phyloP scores from a whole-genome alignment of 2,329 filamentous ascomycete genomes.

The Penicillium occitanis region DNA sequence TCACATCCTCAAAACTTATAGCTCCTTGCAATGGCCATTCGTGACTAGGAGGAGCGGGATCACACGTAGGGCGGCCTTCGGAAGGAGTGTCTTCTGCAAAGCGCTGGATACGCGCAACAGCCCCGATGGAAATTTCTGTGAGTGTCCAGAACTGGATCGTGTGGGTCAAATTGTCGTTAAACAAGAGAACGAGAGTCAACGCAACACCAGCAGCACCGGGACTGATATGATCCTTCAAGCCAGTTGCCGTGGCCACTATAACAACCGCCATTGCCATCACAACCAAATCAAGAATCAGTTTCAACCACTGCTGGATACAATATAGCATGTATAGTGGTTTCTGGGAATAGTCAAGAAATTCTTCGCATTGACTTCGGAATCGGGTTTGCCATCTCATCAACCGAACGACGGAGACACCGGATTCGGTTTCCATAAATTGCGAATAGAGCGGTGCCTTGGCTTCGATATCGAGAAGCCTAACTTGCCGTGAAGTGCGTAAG shows the following conservation, averaged over 20 bases:
- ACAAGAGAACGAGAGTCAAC: conserved; percentile 54
- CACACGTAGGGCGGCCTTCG: neutral
- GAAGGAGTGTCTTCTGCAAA: conserved; percentile 48
- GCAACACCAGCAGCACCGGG: conserved; percentile 54
- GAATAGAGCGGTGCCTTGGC: conserved; percentile 60
- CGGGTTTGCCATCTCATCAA: conserved; percentile 54
- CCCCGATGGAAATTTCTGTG: conserved; percentile 59
- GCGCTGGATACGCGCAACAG: conserved; percentile 54
- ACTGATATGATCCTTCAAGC: conserved; percentile 42
- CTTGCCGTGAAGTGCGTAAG: conserved; percentile 59
- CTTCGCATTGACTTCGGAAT: conserved; percentile 47
- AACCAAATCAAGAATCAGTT: conserved; percentile 51
- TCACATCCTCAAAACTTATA: neutral
- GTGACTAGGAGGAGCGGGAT: neutral
- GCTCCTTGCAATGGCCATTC: neutral
- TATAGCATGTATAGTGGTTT: conserved; percentile 58
- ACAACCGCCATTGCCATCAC: conserved; percentile 51
- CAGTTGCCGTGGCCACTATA: conserved; percentile 52
- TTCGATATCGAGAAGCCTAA: conserved; percentile 62
- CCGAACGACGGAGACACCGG: conserved; percentile 56
- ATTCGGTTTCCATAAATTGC: conserved; percentile 58
- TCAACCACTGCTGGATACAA: conserved; percentile 59
- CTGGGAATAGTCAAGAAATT: conserved; percentile 55
- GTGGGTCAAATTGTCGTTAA: conserved; percentile 53
- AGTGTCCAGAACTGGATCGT: conserved; percentile 56